A percentile compares a stretch with the other conserved stretches of the same genome.
phyloP scores from a whole-genome alignment of 768 basidiomycete genomes.

The Sarcomyxa edulis region DNA sequence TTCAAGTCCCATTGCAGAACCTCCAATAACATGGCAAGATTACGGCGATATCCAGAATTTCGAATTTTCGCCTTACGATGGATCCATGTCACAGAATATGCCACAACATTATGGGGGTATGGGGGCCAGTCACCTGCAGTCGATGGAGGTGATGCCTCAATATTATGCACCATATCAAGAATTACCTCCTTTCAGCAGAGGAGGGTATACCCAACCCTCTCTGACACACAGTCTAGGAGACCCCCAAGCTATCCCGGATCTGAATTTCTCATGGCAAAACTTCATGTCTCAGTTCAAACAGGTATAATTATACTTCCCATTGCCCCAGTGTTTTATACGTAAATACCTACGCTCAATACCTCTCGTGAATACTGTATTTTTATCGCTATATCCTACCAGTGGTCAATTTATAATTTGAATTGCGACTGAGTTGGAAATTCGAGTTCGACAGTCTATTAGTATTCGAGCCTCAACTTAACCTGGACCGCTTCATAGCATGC shows the following conservation, averaged over 20 bases:
- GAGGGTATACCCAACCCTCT: conserved; percentile 21
- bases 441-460: no score
- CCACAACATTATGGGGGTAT: conserved; percentile 11
- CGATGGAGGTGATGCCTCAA: conserved; percentile 23
- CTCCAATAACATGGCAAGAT: conserved; percentile 9
- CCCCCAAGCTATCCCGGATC: conserved; percentile 22
- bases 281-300: conserved; percentile 40
- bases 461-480: no score
- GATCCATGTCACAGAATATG: neutral
- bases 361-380: no score
- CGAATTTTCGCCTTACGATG: neutral
- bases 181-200: conserved; percentile 18
- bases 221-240: neutral
- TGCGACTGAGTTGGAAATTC: no score
- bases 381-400: no score
- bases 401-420: no score
- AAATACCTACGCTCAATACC: no score
- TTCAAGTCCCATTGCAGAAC: conserved; percentile 11
- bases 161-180: conserved; percentile 25
- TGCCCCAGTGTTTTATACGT: no score
- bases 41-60: conserved; percentile 10
- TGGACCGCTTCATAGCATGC: no score
- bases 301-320: no score
- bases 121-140: conserved; percentile 12
- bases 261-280: conserved; percentile 43